Conservation (phyloP, 2,329 filamentous ascomycete genomes). For the Trichoderma harzianum region DNA sequence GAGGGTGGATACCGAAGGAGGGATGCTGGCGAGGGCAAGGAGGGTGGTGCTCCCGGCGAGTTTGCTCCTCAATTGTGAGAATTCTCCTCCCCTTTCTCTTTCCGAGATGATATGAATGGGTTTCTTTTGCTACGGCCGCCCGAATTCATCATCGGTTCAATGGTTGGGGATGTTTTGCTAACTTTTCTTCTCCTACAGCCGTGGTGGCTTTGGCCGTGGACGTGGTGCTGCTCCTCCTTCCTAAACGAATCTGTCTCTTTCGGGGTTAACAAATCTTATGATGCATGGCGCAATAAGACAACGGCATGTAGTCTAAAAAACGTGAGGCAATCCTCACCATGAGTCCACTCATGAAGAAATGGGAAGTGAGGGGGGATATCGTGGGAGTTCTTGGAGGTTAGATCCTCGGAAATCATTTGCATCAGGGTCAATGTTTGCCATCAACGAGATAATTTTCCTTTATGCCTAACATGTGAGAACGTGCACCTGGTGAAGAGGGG, state of each 20-base stretch:
- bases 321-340: slow-evolving; percentile 40
- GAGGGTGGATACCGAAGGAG: slow-evolving; percentile 91
- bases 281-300: slow-evolving; percentile 38
- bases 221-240: slow-evolving; percentile 73
- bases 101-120: background rate
- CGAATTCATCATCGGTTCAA: background rate
- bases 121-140: background rate
- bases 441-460: slow-evolving; percentile 33
- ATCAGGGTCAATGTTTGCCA: slow-evolving; percentile 43
- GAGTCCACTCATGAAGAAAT: slow-evolving; percentile 40
- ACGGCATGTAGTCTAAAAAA: slow-evolving; percentile 48
- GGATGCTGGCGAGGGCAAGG: slow-evolving; percentile 82
- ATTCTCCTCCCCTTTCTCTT: slow-evolving; percentile 2
- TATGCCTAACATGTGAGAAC: slow-evolving; percentile 28
- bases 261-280: slow-evolving; percentile 42
- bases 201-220: slow-evolving; percentile 86
- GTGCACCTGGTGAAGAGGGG: slow-evolving; percentile 7
- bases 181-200: slow-evolving; percentile 48
- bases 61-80: slow-evolving; percentile 87
- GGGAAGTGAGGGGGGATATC: slow-evolving; percentile 40
- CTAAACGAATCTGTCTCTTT: slow-evolving; percentile 46
- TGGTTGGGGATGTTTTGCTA: slow-evolving; percentile 6
- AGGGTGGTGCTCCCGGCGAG: slow-evolving; percentile 86
- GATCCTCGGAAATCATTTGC: slow-evolving; percentile 49
- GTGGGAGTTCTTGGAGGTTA: slow-evolving; percentile 46